phyloP scores from a whole-genome alignment of 306 rosid genomes.

The Lablab purpureus region DNA sequence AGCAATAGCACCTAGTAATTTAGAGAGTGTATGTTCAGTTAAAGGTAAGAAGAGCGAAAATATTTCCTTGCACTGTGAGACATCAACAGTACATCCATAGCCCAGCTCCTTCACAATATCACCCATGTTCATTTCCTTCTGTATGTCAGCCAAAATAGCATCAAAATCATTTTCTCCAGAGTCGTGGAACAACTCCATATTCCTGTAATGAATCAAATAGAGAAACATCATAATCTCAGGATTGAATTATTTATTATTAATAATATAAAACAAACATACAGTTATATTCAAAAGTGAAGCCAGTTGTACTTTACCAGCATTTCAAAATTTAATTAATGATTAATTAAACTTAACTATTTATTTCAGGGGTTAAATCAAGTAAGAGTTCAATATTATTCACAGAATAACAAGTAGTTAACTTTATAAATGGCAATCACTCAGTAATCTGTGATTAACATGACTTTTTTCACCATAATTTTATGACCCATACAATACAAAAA shows the following conservation, averaged over 20 bases:
- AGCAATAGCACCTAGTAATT: conserved; percentile 86
- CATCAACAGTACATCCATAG: conserved; percentile 91
- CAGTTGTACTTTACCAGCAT: conserved; percentile 6
- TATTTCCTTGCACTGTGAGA: conserved; percentile 85
- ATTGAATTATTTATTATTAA: conserved; percentile 17
- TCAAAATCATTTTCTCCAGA: conserved; percentile 83
- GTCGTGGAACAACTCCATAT: conserved; percentile 71
- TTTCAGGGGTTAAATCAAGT: conserved; percentile 11
- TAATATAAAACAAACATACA: conserved; percentile 25
- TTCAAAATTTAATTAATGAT: conserved; percentile 10
- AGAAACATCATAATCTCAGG: conserved; percentile 24
- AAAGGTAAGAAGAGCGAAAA: conserved; percentile 90
- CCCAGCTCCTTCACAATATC: conserved; percentile 97
- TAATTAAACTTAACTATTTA: conserved; percentile 25
- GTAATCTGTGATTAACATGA: conserved; percentile 8
- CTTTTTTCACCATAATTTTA: conserved; percentile 5
- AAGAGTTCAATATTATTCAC: conserved; percentile 10
- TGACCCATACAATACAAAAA: conserved; percentile 38
- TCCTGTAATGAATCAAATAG: conserved; percentile 56
- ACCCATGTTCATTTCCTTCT: conserved; percentile 95
- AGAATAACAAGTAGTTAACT: conserved; percentile 13
- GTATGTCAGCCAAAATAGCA: conserved; percentile 95
- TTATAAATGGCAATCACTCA: conserved; percentile 24
- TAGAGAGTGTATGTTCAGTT: conserved; percentile 75
- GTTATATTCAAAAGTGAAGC: conserved; percentile 14